Conservation (phyloP, 768 basidiomycete species). For the Tremella mesenterica region DNA sequence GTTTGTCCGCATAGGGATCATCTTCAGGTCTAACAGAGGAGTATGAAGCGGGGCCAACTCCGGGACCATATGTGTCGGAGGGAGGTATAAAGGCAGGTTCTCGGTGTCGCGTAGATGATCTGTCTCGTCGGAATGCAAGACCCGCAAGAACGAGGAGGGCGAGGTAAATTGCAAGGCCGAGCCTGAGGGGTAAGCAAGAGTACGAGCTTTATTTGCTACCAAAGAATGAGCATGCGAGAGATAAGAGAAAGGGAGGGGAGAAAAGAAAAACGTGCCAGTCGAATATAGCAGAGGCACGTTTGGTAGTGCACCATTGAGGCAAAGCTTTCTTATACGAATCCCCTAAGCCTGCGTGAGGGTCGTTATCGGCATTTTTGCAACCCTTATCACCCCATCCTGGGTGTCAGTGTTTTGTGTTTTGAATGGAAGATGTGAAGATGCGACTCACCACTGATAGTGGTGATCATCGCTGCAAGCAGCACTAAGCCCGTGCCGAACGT, state of each 20-base stretch:
- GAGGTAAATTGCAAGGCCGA: neutral
- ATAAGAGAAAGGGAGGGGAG: neutral
- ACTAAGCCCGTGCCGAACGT: conserved; percentile 59
- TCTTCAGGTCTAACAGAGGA: conserved; percentile 13
- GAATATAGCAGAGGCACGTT: conserved; percentile 81
- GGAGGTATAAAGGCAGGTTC: conserved; percentile 73
- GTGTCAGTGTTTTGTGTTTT: neutral
- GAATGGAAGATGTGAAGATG: neutral
- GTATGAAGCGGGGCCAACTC: conserved; percentile 9
- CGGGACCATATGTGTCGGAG: conserved; percentile 3
- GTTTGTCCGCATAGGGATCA: conserved; percentile 1
- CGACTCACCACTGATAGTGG: conserved; percentile 40
- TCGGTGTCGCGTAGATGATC: conserved; percentile 11
- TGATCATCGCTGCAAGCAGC: conserved; percentile 67
- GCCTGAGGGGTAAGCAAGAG: neutral
- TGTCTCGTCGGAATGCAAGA: conserved; percentile 66
- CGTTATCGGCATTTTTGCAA: conserved; percentile 73
- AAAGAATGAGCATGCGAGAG: neutral
- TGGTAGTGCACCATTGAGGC: conserved; percentile 78
- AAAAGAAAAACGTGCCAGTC: conserved; percentile 54
- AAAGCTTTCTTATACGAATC: conserved; percentile 59
- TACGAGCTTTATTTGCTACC: neutral
- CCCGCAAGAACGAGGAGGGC: conserved; percentile 56
- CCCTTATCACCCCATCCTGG: conserved; percentile 75
- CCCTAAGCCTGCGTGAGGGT: conserved; percentile 66